These are phyloP conservation scores for Tetracladium maxilliforme DNA, from an alignment of 2,329 filamentous ascomycete genomes.

Conservation along the genomic window DNA sequence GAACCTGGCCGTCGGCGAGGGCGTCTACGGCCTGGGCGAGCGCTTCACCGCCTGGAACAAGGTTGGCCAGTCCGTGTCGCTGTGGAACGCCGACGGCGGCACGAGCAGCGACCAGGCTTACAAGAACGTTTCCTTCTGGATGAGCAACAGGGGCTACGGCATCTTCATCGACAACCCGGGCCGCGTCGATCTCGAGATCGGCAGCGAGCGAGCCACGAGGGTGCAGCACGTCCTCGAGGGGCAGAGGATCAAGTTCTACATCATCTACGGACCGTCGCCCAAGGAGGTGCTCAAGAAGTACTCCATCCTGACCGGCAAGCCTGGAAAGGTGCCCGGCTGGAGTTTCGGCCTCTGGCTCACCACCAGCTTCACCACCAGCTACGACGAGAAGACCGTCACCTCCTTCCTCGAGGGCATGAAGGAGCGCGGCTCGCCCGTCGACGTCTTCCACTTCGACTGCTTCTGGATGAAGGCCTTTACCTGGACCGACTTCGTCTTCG, in stretches of 20 bases:
- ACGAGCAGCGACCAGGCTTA: conserved; percentile 30
- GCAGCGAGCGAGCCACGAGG: conserved; percentile 36
- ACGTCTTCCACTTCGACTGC: conserved; percentile 65
- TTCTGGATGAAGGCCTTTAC: conserved; percentile 67
- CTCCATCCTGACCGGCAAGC: conserved; percentile 32
- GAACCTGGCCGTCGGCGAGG: conserved; percentile 35
- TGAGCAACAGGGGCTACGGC: conserved; percentile 35
- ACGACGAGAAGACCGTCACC: conserved; percentile 54
- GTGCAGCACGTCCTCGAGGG: conserved; percentile 35
- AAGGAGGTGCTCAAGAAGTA: conserved; percentile 39
- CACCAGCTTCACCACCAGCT: conserved; percentile 55
- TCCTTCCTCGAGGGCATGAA: conserved; percentile 57
- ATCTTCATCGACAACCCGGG: conserved; percentile 39
- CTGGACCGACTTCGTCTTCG: conserved; percentile 65
- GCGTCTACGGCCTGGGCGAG: conserved; percentile 38
- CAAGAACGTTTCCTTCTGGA: conserved; percentile 30
- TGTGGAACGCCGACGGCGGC: conserved; percentile 19
- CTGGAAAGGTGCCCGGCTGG: conserved; percentile 35
- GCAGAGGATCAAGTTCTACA: conserved; percentile 37
- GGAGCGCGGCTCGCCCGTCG: conserved; percentile 46
- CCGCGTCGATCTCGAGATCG: conserved; percentile 38
- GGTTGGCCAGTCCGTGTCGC: conserved; percentile 35
- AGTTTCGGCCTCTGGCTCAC: conserved; percentile 43
- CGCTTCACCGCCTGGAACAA: conserved; percentile 39
- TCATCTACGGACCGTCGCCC: conserved; percentile 35